These are phyloP conservation scores for Pseudofabraea citricarpa DNA, from an alignment of 2,329 filamentous ascomycete genomes.

Conservation along the genomic window DNA sequence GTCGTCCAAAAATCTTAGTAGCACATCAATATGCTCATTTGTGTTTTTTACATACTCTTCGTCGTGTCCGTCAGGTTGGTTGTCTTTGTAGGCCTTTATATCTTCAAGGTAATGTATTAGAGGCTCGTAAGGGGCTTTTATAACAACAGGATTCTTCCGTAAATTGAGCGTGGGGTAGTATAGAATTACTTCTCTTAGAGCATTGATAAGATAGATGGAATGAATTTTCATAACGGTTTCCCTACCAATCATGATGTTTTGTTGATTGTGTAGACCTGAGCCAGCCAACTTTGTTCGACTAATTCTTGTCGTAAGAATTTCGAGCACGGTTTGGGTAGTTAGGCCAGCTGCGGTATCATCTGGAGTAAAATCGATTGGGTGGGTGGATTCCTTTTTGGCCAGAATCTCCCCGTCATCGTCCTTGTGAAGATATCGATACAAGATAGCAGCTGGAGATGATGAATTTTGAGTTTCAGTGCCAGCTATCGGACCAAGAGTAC, in stretches of 20 bases:
- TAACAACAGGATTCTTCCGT: not conserved
- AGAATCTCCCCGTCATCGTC: not conserved
- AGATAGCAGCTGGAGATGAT: not conserved
- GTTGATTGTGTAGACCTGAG: too few relatives aligned
- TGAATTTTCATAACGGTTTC: constrained; percentile 8
- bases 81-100: constrained; percentile 5
- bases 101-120: constrained; percentile 20
- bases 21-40: constrained; percentile 7
- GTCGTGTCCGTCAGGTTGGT: not conserved
- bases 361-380: not conserved
- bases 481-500: not conserved
- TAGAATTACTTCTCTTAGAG: constrained; percentile 10
- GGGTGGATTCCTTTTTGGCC: not conserved
- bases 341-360: not conserved
- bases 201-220: constrained; percentile 12
- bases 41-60: not conserved
- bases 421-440: not conserved
- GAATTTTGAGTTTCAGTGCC: not conserved
- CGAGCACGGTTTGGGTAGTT: not conserved
- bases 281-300: too few relatives aligned
- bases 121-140: constrained; percentile 30
- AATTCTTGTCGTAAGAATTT: not conserved
- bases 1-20: constrained; percentile 3
- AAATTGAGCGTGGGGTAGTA: constrained; percentile 9
- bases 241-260: not conserved